These are phyloP conservation scores for Beta vulgaris DNA, from an alignment of 148 eudicot genomes.

Conservation along the genomic window DNA sequence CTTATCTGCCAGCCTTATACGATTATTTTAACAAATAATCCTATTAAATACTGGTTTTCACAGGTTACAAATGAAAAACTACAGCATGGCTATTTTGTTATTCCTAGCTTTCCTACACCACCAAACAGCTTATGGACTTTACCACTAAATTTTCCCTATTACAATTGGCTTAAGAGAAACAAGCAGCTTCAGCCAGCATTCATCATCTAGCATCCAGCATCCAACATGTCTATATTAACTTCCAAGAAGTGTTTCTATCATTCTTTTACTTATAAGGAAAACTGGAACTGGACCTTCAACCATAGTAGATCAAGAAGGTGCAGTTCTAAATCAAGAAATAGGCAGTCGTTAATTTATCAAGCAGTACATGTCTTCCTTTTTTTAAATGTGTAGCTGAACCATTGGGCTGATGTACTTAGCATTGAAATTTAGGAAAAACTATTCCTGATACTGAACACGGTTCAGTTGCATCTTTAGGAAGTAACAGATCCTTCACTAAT, in stretches of 20 bases:
- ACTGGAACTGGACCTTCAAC: background rate
- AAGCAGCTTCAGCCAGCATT: too few species aligned
- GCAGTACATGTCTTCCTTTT: background rate
- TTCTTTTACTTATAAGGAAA: background rate
- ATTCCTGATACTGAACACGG: background rate
- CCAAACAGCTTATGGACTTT: background rate
- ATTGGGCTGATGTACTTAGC: too few species aligned
- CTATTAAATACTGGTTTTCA: conserved; percentile 11
- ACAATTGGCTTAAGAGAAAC: background rate
- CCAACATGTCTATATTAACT: background rate
- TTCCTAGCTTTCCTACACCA: conserved; percentile 24
- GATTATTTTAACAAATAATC: background rate
- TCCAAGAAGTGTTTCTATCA: background rate
- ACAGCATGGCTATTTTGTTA: conserved; percentile 84
- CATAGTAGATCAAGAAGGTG: background rate
- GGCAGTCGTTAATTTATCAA: background rate
- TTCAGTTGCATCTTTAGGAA: background rate
- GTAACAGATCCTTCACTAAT: too few species aligned
- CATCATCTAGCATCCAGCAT: too few species aligned
- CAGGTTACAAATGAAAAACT: conserved; percentile 96
- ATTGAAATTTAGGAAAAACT: background rate
- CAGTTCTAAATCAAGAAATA: background rate
- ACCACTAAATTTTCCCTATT: background rate
- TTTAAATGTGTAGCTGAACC: too few species aligned
- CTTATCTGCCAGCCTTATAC: background rate